Conservation (phyloP, 2,329 filamentous ascomycete genomes). For the Dryadomyces sulphureus region DNA sequence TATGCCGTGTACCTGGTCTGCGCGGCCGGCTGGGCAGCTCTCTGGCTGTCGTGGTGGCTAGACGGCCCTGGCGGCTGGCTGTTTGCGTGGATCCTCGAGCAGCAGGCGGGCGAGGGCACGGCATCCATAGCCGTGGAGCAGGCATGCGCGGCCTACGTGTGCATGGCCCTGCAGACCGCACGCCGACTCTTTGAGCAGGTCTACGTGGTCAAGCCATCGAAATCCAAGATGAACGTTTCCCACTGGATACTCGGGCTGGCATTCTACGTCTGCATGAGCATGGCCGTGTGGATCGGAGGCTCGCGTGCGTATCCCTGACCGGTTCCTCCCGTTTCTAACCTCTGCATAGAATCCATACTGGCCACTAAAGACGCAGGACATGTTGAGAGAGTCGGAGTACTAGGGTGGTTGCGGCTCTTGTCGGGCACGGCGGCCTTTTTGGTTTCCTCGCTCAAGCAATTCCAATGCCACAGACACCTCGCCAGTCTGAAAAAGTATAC, state of each 20-base stretch:
- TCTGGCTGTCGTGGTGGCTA: slow-evolving; percentile 29
- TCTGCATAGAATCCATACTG: slow-evolving; percentile 8
- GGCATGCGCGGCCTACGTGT: slow-evolving; percentile 49
- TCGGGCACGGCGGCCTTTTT: slow-evolving; percentile 50
- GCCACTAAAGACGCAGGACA: slow-evolving; percentile 13
- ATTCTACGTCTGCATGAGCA: slow-evolving; percentile 61
- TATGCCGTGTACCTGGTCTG: slow-evolving; percentile 58
- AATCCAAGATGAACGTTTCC: slow-evolving; percentile 69
- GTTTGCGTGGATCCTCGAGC: slow-evolving; percentile 3
- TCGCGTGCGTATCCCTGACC: slow-evolving; percentile 41
- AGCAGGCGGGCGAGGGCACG: not conserved
- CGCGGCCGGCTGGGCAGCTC: slow-evolving; percentile 59
- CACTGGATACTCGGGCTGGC: slow-evolving; percentile 67
- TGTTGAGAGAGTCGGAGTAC: not conserved
- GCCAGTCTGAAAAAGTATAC: slow-evolving; percentile 67
- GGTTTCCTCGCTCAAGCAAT: slow-evolving; percentile 56
- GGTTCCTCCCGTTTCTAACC: not conserved
- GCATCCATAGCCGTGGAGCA: slow-evolving; percentile 45
- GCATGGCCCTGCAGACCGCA: slow-evolving; percentile 62
- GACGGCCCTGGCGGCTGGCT: not conserved
- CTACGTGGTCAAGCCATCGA: slow-evolving; percentile 47
- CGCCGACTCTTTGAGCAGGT: slow-evolving; percentile 67
- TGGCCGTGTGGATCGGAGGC: slow-evolving; percentile 77
- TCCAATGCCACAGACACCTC: slow-evolving; percentile 57
- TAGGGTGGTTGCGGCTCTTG: slow-evolving; percentile 29